Conservation (phyloP, 345 rosid species). For the Populus davidiana region DNA sequence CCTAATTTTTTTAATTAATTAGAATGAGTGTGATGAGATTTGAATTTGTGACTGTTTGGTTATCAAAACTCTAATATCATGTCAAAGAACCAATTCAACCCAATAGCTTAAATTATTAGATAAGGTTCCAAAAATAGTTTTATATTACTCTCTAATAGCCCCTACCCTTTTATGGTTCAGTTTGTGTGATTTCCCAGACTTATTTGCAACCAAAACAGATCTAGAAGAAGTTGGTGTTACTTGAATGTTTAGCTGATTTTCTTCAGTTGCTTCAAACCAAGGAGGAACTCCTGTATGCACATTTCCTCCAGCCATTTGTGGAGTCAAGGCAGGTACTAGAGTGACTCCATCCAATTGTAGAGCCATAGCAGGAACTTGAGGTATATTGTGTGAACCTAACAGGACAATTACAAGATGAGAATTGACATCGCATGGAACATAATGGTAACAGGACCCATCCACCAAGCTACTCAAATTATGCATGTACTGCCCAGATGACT, state of each 20-base stretch:
- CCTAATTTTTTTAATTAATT: too few relatives aligned
- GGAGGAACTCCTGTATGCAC: constrained; percentile 84
- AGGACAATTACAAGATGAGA: constrained; percentile 13
- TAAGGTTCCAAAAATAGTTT: too few relatives aligned
- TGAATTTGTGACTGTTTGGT: too few relatives aligned
- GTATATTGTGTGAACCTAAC: constrained; percentile 43
- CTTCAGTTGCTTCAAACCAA: constrained; percentile 62
- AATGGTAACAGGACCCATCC: background rate
- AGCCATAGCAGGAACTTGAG: constrained; percentile 35
- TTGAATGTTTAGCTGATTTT: constrained; percentile 29
- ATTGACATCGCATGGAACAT: background rate
- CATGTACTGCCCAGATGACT: background rate
- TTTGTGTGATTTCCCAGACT: constrained; percentile 46
- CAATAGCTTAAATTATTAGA: too few relatives aligned
- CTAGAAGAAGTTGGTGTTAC: constrained; percentile 28
- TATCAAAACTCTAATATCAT: too few relatives aligned
- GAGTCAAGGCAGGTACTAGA: constrained; percentile 7
- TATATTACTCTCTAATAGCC: constrained; percentile 20
- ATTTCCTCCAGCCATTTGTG: constrained; percentile 46
- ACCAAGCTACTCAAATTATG: background rate
- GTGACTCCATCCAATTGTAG: constrained; percentile 31
- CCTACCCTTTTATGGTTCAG: constrained; percentile 89
- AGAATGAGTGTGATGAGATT: too few relatives aligned
- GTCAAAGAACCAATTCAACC: too few relatives aligned
- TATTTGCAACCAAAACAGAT: constrained; percentile 26